A percentile compares a stretch with the other conserved stretches of the same genome.
Evolutionary conservation across 73 alveolate genomes (phyloP).

Genomic region (Paraurostyla sp.): DNA sequence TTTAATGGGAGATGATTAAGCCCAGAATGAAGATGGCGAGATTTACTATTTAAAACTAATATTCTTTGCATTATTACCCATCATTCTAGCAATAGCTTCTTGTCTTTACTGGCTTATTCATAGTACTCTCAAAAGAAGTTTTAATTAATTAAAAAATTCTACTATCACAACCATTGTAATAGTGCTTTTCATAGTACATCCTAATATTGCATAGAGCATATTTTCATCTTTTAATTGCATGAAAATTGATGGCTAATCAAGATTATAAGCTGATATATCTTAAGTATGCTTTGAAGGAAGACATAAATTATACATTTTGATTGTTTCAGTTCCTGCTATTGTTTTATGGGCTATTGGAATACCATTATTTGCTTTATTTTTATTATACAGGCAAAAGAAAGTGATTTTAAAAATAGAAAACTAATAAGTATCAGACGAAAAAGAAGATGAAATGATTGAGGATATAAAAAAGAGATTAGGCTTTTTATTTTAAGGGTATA

Average conservation of each 20-base stretch:
- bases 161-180: slow-evolving; percentile 50
- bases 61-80: not conserved
- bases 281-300: slow-evolving; percentile 40
- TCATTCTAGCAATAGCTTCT: slow-evolving; percentile 29
- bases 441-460: not conserved
- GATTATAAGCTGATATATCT: slow-evolving; percentile 18
- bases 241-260: slow-evolving; percentile 15
- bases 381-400: slow-evolving; percentile 1
- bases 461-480: not conserved
- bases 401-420: not conserved
- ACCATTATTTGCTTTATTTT: slow-evolving; percentile 3
- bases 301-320: slow-evolving; percentile 31
- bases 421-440: slow-evolving; percentile 3
- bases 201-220: slow-evolving; percentile 60
- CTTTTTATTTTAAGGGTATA: not conserved
- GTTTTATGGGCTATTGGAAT: too few relatives aligned
- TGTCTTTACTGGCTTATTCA: not conserved
- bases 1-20: not conserved
- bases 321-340: too few relatives aligned
- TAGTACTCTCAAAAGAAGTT: not conserved
- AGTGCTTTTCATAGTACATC: slow-evolving; percentile 71
- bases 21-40: too few relatives aligned
- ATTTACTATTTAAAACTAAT: not conserved
- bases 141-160: slow-evolving; percentile 14
- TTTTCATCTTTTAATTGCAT: slow-evolving; percentile 58